phyloP scores from a whole-genome alignment of 2,329 filamentous ascomycete genomes.

The Claviceps maximensis region DNA sequence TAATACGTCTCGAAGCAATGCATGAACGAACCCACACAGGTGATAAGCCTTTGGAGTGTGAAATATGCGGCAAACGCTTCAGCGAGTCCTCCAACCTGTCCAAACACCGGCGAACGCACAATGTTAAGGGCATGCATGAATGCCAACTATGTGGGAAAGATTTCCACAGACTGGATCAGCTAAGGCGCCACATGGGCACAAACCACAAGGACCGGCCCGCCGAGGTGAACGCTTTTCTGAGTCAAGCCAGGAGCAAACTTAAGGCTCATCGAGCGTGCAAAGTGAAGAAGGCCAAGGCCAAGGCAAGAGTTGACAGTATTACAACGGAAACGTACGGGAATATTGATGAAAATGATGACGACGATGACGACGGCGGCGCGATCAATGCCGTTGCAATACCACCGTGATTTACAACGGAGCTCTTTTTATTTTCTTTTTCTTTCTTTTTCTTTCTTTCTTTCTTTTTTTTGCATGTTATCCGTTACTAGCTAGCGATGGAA shows the following conservation, averaged over 20 bases:
- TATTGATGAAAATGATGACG: not conserved
- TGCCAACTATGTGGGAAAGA: slow-evolving; percentile 42
- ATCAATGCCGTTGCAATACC: not conserved
- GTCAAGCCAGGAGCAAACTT: slow-evolving; percentile 7
- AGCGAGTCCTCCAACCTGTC: slow-evolving; percentile 54
- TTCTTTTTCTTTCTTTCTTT: too few relatives aligned
- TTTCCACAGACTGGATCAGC: slow-evolving; percentile 47
- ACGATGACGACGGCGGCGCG: not conserved
- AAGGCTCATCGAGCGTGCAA: slow-evolving; percentile 7
- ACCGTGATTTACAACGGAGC: not conserved
- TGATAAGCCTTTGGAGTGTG: slow-evolving; percentile 47
- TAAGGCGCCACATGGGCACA: slow-evolving; percentile 37
- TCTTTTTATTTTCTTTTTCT: too few relatives aligned
- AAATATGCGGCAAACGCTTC: slow-evolving; percentile 45
- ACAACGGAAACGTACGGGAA: not conserved
- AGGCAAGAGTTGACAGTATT: not conserved
- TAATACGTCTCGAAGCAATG: slow-evolving; percentile 34
- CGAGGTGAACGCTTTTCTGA: slow-evolving; percentile 9
- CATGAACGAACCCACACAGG: slow-evolving; percentile 54
- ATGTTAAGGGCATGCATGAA: slow-evolving; percentile 34
- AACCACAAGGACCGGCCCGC: slow-evolving; percentile 19
- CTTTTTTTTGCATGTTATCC: too few relatives aligned
- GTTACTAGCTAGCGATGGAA: too few relatives aligned
- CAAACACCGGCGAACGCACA: slow-evolving; percentile 51
- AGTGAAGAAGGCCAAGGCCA: slow-evolving; percentile 4